Evolutionary conservation across 495 filamentous ascomycete species (phyloP).

Genomic region (Gamarada debralockiae): DNA sequence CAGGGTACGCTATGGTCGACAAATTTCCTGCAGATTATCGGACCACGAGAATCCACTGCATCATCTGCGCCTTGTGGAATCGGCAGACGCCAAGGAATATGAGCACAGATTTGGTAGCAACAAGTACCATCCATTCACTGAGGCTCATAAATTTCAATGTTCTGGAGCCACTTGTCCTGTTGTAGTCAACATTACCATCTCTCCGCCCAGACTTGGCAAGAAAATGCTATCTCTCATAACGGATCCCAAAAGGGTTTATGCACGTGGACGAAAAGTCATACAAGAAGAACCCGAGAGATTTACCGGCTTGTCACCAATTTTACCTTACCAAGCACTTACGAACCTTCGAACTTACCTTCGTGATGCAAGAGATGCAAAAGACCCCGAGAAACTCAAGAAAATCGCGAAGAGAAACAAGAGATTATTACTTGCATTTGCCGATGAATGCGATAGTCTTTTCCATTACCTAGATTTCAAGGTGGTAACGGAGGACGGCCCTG

Average conservation of each 20-base stretch:
- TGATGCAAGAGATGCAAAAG: slow-evolving; percentile 15
- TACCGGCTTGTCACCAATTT: slow-evolving; percentile 5
- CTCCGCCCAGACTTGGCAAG: slow-evolving; percentile 14
- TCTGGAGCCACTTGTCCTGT: slow-evolving; percentile 17
- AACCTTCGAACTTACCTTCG: slow-evolving; percentile 21
- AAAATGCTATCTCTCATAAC: slow-evolving; percentile 5
- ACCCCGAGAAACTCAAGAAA: slow-evolving; percentile 2
- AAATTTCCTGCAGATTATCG: slow-evolving; percentile 14
- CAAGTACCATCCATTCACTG: slow-evolving; percentile 18
- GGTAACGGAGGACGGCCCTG: slow-evolving; percentile 7
- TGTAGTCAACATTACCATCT: slow-evolving; percentile 20
- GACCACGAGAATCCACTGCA: slow-evolving; percentile 22
- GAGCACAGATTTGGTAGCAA: not conserved
- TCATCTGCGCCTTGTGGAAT: slow-evolving; percentile 14
- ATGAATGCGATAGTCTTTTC: slow-evolving; percentile 23
- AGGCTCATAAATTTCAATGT: slow-evolving; percentile 20
- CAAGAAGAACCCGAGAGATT: slow-evolving; percentile 20
- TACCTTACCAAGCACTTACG: slow-evolving; percentile 6
- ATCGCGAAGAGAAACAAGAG: slow-evolving; percentile 27
- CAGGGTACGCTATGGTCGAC: not conserved
- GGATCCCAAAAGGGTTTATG: slow-evolving; percentile 11
- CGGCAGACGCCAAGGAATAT: slow-evolving; percentile 4
- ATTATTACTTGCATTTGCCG: slow-evolving; percentile 21
- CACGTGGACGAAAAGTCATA: slow-evolving; percentile 19
- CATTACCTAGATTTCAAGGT: slow-evolving; percentile 21